Evolutionary conservation across 2,329 filamentous ascomycete species (phyloP), one percentile per base, ranked within the genome.

Genomic region (Colletotrichum nymphaeae): DNA sequence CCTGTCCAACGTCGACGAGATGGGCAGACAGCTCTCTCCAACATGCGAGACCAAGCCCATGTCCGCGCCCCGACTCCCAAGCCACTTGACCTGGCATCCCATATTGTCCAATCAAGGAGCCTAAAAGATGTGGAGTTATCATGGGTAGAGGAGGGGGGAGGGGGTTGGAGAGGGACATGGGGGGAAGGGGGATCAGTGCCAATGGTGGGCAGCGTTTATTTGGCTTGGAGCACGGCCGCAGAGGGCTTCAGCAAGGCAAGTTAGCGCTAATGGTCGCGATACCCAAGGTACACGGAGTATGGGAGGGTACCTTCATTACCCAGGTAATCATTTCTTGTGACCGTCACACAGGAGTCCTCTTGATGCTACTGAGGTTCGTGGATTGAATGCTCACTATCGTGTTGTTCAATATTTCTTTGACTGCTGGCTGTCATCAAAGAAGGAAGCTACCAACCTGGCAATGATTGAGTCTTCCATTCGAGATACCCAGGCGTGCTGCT

Each of bases 151-250:
- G 28, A 52, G 66, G 55, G 42, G 14, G 26, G 24, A 32, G 30
- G 26, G 35, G 26, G 14, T 32, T 37, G 9, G 12, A 42, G 28
- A 26, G 55, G 26, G 26, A 57, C n/a, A 22, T 37, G 22, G 28
- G 56, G 28, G 56, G 30, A 58, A 35, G 30, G 35, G 32, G 35
- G 32, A 26, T 16, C 30, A 42, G 22, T 14, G 63, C 42, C 37
- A 42, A 42, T 30, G 35, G 58, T 24, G 35, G 53, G 52, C n/a
- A 26, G 67, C 26, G 30, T 37, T 35, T 65, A 42, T 26, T 63
- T 63, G 59, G 59, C 59, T 55, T 60, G 56, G 30, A 58, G 67
- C 67, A 69, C 52, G 60, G 53, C 28, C 37, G 30, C 52, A 19
- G 35, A 58, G 19, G 32, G 24, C 58, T 42, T 24, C 35, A 8